phyloP scores from a whole-genome alignment of 192 early-diverging fungal genomes.

The Haplosporangium gracile region DNA sequence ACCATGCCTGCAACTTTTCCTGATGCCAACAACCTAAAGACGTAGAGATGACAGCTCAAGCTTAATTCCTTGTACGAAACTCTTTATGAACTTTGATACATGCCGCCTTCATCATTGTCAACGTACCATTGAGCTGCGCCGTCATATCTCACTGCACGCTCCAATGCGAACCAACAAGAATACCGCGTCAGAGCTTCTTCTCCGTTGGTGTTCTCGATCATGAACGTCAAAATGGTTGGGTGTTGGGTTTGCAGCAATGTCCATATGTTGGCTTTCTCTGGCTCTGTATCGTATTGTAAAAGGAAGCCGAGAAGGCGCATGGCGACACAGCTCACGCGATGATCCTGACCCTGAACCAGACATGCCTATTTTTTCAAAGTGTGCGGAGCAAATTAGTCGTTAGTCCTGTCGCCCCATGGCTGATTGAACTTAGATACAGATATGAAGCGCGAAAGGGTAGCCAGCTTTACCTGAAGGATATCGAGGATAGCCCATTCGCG shows the following conservation, averaged over 20 bases:
- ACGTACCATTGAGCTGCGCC: conserved; percentile 59
- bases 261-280: conserved; percentile 21
- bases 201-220: conserved; percentile 42
- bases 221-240: conserved; percentile 40
- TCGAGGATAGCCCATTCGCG: conserved; percentile 59
- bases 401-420: neutral
- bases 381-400: neutral
- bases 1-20: conserved; percentile 48
- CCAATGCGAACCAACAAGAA: conserved; percentile 55
- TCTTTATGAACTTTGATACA: too few relatives aligned
- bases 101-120: neutral
- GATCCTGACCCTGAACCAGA: conserved; percentile 38
- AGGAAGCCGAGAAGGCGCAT: conserved; percentile 53
- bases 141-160: conserved; percentile 38
- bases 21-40: conserved; percentile 54
- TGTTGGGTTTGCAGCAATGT: conserved; percentile 23
- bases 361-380: conserved; percentile 18
- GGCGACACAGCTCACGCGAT: conserved; percentile 56
- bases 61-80: neutral
- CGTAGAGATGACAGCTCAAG: neutral
- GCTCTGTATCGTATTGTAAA: conserved; percentile 22
- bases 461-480: conserved; percentile 42
- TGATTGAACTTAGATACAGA: neutral
- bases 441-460: neutral
- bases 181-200: conserved; percentile 55